Conservation (phyloP, 345 rosid genomes). For the Eucalyptus shirleyi region DNA sequence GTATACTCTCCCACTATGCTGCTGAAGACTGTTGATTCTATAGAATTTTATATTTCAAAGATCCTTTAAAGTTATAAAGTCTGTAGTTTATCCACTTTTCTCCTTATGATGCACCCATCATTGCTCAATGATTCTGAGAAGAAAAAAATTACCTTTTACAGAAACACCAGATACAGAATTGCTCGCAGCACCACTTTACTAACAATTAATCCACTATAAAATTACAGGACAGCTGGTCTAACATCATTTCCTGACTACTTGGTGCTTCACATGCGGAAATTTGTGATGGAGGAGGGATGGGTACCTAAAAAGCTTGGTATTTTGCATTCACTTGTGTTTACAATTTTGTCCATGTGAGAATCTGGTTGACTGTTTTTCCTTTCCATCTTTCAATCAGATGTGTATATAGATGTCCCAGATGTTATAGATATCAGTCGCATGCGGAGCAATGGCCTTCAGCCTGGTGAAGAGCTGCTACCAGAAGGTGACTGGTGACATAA, state of each 20-base stretch:
- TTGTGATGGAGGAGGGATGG: slow-evolving; percentile 97
- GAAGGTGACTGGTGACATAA: slow-evolving; percentile 41
- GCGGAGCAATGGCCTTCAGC: slow-evolving; percentile 95
- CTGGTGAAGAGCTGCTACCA: slow-evolving; percentile 85
- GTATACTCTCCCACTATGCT: neutral
- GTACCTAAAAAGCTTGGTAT: slow-evolving; percentile 98
- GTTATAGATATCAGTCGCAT: slow-evolving; percentile 84
- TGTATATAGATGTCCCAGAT: slow-evolving; percentile 92
- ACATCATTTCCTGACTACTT: slow-evolving; percentile 95
- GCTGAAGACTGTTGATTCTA: neutral
- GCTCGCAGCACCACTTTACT: neutral
- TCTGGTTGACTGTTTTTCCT: neutral
- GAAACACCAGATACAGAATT: neutral
- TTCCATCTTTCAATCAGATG: slow-evolving; percentile 40
- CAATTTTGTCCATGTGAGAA: neutral
- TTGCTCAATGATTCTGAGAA: neutral
- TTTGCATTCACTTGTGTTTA: neutral
- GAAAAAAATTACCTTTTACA: neutral
- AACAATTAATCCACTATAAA: neutral
- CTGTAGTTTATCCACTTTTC: neutral
- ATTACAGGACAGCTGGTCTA: slow-evolving; percentile 73
- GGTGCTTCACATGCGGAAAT: slow-evolving; percentile 96
- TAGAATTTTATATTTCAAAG: neutral
- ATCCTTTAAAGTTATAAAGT: neutral
- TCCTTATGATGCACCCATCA: neutral